These are phyloP conservation scores for Parasarocladium wereldwijsianum DNA, from an alignment of 2,329 filamentous ascomycete genomes.

Conservation along the genomic window DNA sequence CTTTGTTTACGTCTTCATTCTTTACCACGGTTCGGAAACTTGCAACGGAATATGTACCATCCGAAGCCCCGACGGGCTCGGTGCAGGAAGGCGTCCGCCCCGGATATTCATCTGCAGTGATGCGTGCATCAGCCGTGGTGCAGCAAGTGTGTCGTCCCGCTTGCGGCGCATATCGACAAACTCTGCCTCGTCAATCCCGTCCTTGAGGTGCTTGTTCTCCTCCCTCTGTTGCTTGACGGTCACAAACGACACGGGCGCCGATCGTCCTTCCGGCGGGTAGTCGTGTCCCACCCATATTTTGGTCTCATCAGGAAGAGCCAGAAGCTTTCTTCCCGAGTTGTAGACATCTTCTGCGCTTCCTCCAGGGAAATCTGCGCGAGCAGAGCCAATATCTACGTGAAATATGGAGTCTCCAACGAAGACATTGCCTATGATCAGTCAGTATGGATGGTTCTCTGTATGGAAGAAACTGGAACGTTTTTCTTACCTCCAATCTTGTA, in stretches of 20 bases:
- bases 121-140: slow-evolving; percentile 28
- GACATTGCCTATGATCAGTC: slow-evolving; percentile 17
- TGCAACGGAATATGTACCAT: slow-evolving; percentile 22
- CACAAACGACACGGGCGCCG: slow-evolving; percentile 19
- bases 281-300: slow-evolving; percentile 36
- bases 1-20: too few species aligned
- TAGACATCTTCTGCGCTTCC: slow-evolving; percentile 26
- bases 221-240: slow-evolving; percentile 25
- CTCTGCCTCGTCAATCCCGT: slow-evolving; percentile 20
- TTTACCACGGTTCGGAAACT: slow-evolving; percentile 1
- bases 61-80: slow-evolving; percentile 14
- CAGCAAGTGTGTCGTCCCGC: slow-evolving; percentile 23
- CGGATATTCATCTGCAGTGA: slow-evolving; percentile 35
- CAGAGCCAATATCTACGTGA: slow-evolving; percentile 30
- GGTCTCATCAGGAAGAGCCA: slow-evolving; percentile 22
- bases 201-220: slow-evolving; percentile 28
- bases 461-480: too few species aligned
- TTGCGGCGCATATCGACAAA: slow-evolving; percentile 24
- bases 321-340: slow-evolving; percentile 21
- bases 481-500: slow-evolving; percentile 35
- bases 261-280: slow-evolving; percentile 24
- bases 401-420: slow-evolving; percentile 36
- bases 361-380: slow-evolving; percentile 35
- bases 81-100: slow-evolving; percentile 26
- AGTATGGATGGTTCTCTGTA: too few species aligned